A percentile compares a stretch with the other conserved stretches of the same genome.
Evolutionary conservation across 805 yeast genomes (phyloP).

Genomic region (Nakazawaea laoshanensis): DNA sequence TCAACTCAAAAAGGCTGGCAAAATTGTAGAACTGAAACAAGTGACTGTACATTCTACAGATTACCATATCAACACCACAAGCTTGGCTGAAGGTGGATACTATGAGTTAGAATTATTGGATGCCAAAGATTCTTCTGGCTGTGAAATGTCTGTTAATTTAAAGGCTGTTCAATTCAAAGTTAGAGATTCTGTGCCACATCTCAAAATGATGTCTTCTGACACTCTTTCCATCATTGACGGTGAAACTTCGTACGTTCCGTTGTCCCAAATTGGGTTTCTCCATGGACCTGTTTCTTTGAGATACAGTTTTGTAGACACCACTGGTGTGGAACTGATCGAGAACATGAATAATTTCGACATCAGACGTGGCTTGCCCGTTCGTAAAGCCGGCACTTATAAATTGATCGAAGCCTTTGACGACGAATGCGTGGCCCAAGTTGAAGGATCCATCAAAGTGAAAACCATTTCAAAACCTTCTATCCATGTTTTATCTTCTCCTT

Average conservation of each 20-base stretch:
- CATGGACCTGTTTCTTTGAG: conserved; percentile 22
- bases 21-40: conserved; percentile 30
- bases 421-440: too few species aligned
- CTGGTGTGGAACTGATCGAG: conserved; percentile 7
- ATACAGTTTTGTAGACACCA: conserved; percentile 20
- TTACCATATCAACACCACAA: conserved; percentile 43
- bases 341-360: conserved; percentile 15
- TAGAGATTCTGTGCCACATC: conserved; percentile 56
- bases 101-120: conserved; percentile 56
- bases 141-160: conserved; percentile 62
- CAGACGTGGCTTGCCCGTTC: conserved; percentile 21
- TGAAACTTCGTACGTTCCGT: conserved; percentile 46
- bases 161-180: conserved; percentile 62
- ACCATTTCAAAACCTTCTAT: too few species aligned
- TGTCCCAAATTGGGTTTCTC: conserved; percentile 25
- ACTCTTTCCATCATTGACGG: conserved; percentile 51
- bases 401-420: conserved; percentile 30
- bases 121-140: conserved; percentile 67
- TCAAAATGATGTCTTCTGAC: conserved; percentile 22
- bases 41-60: conserved; percentile 28
- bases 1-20: conserved; percentile 53
- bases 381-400: conserved; percentile 33
- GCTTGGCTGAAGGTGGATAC: conserved; percentile 60
- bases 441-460: too few species aligned
- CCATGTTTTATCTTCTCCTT: too few species aligned